A percentile compares a stretch with the other conserved stretches of the same genome.
phyloP scores from a whole-genome alignment of 2,329 filamentous ascomycete genomes.

The Periconia sp. region DNA sequence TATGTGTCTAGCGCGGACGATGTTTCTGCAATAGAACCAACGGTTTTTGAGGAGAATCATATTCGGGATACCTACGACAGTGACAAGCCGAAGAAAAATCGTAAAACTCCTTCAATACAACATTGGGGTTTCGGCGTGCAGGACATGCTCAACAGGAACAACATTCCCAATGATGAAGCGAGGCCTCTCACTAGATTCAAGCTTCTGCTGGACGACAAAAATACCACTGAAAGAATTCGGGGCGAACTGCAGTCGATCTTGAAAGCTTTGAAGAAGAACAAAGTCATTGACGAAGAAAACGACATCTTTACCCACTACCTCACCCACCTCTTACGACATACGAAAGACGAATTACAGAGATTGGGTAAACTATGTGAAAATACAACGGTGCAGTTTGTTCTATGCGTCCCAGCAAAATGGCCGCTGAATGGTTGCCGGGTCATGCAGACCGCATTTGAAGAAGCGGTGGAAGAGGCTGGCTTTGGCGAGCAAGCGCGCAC shows the following conservation, averaged over 20 bases:
- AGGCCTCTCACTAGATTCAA: conserved; percentile 12
- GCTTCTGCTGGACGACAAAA: conserved; percentile 8
- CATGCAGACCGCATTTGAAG: conserved; percentile 15
- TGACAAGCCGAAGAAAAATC: no score
- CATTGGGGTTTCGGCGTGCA: conserved; percentile 17
- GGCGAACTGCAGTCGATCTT: conserved; percentile 2
- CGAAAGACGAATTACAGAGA: conserved; percentile 7
- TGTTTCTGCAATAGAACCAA: no score
- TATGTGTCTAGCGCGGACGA: no score
- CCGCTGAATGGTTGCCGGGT: conserved; percentile 14
- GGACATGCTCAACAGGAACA: conserved; percentile 5
- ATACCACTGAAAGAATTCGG: conserved; percentile 7
- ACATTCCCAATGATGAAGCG: conserved; percentile 9
- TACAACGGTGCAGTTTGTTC: conserved; percentile 12
- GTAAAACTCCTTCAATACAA: neutral
- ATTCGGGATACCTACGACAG: no score
- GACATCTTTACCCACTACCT: conserved; percentile 15
- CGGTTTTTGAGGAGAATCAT: no score
- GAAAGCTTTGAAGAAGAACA: conserved; percentile 5
- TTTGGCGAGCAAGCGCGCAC: conserved; percentile 5
- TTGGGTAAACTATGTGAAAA: conserved; percentile 1
- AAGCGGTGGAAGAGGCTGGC: conserved; percentile 12
- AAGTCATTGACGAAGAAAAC: conserved; percentile 5
- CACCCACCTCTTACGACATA: conserved; percentile 10
- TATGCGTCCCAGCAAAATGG: conserved; percentile 24